phyloP scores from a whole-genome alignment of 2,329 filamentous ascomycete genomes.

The Fusarium globosum region DNA sequence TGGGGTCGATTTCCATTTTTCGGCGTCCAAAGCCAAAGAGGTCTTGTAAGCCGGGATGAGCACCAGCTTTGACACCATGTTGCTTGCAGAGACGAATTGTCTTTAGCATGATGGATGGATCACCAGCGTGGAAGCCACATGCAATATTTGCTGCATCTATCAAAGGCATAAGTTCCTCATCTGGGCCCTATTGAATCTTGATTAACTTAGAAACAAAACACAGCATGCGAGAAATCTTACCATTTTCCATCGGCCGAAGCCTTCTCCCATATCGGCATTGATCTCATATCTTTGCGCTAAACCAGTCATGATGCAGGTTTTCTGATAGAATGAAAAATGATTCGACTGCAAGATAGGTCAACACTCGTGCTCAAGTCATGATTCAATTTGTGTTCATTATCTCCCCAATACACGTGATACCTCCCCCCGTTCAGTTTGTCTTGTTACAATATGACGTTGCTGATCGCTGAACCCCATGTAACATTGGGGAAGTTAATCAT shows the following conservation, averaged over 20 bases:
- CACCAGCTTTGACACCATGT: constrained; percentile 67
- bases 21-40: constrained; percentile 72
- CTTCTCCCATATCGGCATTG: constrained; percentile 3
- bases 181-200: constrained; percentile 50
- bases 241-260: constrained; percentile 2
- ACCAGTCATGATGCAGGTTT: neutral
- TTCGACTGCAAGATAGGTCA: neutral
- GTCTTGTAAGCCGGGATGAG: constrained; percentile 74
- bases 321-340: neutral
- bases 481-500: neutral
- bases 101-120: constrained; percentile 72
- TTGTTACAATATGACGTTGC: neutral
- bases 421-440: neutral
- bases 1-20: constrained; percentile 67
- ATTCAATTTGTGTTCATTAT: neutral
- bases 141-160: constrained; percentile 73
- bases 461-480: neutral
- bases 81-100: constrained; percentile 68
- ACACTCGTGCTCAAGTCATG: neutral
- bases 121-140: constrained; percentile 69
- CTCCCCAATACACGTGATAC: neutral
- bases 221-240: neutral
- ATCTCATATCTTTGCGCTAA: neutral
- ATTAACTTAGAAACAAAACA: too few species aligned
- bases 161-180: constrained; percentile 68